Percentiles rank a stretch among this genome's conserved stretches.
These are phyloP conservation scores for Arabis alpina DNA, from an alignment of 345 rosid genomes.

Conservation along the genomic window DNA sequence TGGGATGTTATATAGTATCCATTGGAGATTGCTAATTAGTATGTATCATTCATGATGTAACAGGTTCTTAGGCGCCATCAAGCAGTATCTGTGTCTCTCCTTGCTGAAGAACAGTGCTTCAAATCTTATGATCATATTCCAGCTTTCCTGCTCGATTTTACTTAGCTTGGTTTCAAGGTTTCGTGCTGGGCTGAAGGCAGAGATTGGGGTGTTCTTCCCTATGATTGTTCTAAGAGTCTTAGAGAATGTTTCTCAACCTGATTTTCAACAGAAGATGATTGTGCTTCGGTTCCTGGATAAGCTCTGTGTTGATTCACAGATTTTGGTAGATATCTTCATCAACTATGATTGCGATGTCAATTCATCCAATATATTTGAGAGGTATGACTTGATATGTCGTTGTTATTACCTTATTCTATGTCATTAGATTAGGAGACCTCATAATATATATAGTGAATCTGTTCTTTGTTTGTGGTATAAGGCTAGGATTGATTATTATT, in stretches of 20 bases:
- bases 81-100: conserved; percentile 94
- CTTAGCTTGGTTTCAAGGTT: conserved; percentile 96
- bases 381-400: conserved; percentile 51
- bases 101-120: conserved; percentile 97
- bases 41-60: conserved; percentile 40
- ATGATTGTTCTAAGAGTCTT: conserved; percentile 97
- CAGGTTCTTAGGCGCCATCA: conserved; percentile 99
- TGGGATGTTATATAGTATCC: not conserved
- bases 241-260: conserved; percentile 98
- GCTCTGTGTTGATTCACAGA: conserved; percentile 97
- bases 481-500: conserved; percentile 4
- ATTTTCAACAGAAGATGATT: conserved; percentile 98
- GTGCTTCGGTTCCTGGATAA: conserved; percentile 96
- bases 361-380: conserved; percentile 97
- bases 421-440: conserved; percentile 15
- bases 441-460: conserved; percentile 3
- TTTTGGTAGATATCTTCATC: conserved; percentile 93
- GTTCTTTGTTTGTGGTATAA: conserved; percentile 10
- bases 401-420: conserved; percentile 19
- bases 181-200: conserved; percentile 98
- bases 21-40: conserved; percentile 16
- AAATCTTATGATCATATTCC: conserved; percentile 94
- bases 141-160: conserved; percentile 99
- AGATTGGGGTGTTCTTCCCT: conserved; percentile 99
- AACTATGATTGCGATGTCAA: conserved; percentile 99